These are phyloP conservation scores for Taxawa tesnikishii DNA, from an alignment of 2,329 filamentous ascomycete genomes.

Conservation along the genomic window DNA sequence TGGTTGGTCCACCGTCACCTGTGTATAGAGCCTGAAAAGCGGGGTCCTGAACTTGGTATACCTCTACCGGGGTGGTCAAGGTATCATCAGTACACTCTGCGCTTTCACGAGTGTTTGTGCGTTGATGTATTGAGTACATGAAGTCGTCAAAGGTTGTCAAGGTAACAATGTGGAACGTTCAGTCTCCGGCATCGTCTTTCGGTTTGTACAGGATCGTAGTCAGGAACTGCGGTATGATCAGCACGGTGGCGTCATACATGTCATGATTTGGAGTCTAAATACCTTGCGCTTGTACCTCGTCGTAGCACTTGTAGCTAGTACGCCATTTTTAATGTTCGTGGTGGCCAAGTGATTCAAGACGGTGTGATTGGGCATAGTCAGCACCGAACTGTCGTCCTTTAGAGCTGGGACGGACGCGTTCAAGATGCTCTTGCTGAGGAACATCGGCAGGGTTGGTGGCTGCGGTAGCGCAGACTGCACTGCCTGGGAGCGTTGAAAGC, in stretches of 20 bases:
- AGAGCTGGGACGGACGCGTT: conserved; percentile 83
- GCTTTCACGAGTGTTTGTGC: too few species aligned
- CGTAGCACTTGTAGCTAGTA: conserved; percentile 88
- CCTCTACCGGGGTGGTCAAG: too few species aligned
- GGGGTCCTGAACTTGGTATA: too few species aligned
- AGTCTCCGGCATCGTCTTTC: conserved; percentile 36
- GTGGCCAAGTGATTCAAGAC: conserved; percentile 94
- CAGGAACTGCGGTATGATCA: conserved; percentile 56
- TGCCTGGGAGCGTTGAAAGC: conserved; percentile 59
- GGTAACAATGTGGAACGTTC: conserved; percentile 2
- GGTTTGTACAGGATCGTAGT: conserved; percentile 98
- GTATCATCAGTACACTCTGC: too few species aligned
- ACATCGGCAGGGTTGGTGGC: conserved; percentile 77
- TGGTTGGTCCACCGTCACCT: too few species aligned
- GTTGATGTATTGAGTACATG: too few species aligned
- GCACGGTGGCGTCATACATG: not conserved
- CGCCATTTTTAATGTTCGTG: conserved; percentile 94
- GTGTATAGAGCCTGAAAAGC: too few species aligned
- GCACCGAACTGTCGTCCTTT: conserved; percentile 95
- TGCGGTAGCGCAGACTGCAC: conserved; percentile 70
- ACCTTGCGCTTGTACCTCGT: conserved; percentile 97
- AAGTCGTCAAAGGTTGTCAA: too few species aligned
- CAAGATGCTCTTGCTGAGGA: conserved; percentile 86
- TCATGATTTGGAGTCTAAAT: conserved; percentile 3
- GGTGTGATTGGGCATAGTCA: conserved; percentile 95